A percentile compares a stretch with the other conserved stretches of the same genome.
Evolutionary conservation across 1,284 basidiomycete species (phyloP).

Genomic region (Pseudozyma tsukubaensis): DNA sequence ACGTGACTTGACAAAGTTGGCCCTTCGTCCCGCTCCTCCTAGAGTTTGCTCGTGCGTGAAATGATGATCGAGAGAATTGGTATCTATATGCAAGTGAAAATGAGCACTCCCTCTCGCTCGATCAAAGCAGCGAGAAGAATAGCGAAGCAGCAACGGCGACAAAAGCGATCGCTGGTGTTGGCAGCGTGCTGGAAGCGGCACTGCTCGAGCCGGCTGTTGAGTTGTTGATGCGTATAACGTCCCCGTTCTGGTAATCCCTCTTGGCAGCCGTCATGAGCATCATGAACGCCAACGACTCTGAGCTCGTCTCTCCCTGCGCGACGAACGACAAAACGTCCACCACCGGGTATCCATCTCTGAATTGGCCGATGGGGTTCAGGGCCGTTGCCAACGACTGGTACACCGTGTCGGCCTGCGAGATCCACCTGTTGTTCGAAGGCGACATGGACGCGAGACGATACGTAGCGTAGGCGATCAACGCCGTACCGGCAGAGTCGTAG

Average conservation of each 20-base stretch:
- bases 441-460: conserved; percentile 62
- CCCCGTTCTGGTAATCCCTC: conserved; percentile 53
- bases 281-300: conserved; percentile 61
- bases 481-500: conserved; percentile 56
- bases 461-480: conserved; percentile 60
- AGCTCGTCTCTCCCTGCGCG: conserved; percentile 46
- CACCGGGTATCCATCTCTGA: conserved; percentile 40
- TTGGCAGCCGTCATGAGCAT: conserved; percentile 61
- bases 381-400: conserved; percentile 52
- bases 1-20: too few species aligned
- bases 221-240: conserved; percentile 31
- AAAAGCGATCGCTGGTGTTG: too few species aligned
- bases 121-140: too few species aligned
- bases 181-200: not conserved
- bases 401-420: conserved; percentile 49
- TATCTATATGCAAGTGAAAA: too few species aligned
- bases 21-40: too few species aligned
- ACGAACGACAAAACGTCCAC: conserved; percentile 61
- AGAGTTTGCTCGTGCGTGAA: too few species aligned
- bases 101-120: too few species aligned
- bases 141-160: too few species aligned
- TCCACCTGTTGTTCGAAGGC: conserved; percentile 26
- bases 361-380: conserved; percentile 48
- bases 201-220: too few species aligned
- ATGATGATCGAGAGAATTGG: too few species aligned